Evolutionary conservation across 2,329 filamentous ascomycete genomes (phyloP).

Genomic region (Rutstroemia sp.): DNA sequence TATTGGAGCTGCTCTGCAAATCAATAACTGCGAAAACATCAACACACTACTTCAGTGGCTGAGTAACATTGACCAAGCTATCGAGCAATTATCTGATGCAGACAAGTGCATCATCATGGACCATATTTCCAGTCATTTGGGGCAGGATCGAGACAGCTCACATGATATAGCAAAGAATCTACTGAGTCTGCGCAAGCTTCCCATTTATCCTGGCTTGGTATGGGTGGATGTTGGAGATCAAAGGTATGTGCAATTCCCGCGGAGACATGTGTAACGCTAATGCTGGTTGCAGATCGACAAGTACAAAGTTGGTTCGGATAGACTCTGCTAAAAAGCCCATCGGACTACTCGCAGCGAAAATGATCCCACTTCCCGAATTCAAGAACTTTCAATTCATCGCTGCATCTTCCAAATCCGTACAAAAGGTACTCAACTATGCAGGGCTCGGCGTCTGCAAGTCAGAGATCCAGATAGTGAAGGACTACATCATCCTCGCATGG

Average conservation of each 20-base stretch:
- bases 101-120: slow-evolving; percentile 1
- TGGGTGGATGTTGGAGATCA: neutral
- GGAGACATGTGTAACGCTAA: neutral
- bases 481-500: slow-evolving; percentile 21
- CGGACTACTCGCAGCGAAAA: slow-evolving; percentile 10
- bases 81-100: neutral
- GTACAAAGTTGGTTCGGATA: slow-evolving; percentile 13
- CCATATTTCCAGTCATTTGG: neutral
- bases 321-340: slow-evolving; percentile 7
- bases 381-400: slow-evolving; percentile 15
- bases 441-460: slow-evolving; percentile 10
- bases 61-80: neutral
- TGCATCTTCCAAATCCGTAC: neutral
- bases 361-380: slow-evolving; percentile 13
- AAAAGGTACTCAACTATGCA: slow-evolving; percentile 9
- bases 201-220: neutral
- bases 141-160: neutral
- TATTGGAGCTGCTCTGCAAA: neutral
- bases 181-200: neutral
- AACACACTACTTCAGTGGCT: neutral
- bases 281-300: neutral
- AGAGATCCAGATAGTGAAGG: slow-evolving; percentile 10
- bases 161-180: neutral
- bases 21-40: neutral
- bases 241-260: neutral